Evolutionary conservation across 164 flowering plant species (phyloP).

Genomic region (Cinnamomum micranthum): DNA sequence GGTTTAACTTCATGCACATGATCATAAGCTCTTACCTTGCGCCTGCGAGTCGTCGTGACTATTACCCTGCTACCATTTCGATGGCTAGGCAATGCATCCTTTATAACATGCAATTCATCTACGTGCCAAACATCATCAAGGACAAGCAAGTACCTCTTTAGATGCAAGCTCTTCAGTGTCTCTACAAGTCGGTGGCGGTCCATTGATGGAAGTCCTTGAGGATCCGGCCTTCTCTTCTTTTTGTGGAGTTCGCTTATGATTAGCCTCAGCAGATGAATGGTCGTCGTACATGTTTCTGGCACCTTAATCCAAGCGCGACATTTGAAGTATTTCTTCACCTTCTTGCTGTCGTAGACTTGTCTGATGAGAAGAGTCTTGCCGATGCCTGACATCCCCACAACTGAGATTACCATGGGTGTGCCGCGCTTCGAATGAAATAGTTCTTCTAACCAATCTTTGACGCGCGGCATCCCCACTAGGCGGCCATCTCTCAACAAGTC

Average conservation of each 20-base stretch:
- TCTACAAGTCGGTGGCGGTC: background rate
- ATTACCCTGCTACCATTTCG: constrained; percentile 27
- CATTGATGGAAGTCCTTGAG: constrained; percentile 5
- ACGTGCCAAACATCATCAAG: constrained; percentile 42
- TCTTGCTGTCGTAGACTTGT: constrained; percentile 5
- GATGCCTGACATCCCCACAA: constrained; percentile 16
- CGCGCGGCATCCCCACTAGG: too few relatives aligned
- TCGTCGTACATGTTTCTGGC: background rate
- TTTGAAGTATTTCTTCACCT: constrained; percentile 7
- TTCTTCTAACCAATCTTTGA: too few relatives aligned
- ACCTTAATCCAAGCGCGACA: constrained; percentile 19
- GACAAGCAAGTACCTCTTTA: constrained; percentile 26
- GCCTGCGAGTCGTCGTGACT: constrained; percentile 26
- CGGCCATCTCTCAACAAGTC: constrained; percentile 22
- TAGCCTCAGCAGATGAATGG: background rate
- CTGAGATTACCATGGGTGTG: background rate
- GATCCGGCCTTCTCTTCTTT: background rate
- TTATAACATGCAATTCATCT: background rate
- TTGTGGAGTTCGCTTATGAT: constrained; percentile 2
- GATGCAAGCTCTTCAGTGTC: background rate
- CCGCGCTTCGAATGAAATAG: too few relatives aligned
- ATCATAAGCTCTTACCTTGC: constrained; percentile 23
- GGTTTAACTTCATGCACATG: background rate
- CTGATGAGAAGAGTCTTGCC: constrained; percentile 21
- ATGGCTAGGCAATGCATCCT: background rate